phyloP scores from a whole-genome alignment of 805 yeast species.

The Torulaspora indica region DNA sequence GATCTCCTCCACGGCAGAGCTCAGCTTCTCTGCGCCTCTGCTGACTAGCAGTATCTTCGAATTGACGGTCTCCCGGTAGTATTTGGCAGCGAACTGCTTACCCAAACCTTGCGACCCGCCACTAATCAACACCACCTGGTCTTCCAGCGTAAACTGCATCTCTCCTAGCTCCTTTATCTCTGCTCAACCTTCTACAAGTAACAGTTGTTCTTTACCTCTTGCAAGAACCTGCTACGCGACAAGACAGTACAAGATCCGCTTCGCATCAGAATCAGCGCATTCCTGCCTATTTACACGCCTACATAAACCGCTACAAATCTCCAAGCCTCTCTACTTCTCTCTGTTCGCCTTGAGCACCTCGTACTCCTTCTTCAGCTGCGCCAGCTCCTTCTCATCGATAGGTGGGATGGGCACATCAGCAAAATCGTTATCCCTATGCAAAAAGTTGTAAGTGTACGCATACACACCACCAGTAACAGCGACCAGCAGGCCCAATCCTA shows the following conservation, averaged over 20 bases:
- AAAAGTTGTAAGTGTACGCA: conserved; percentile 56
- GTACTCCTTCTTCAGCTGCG: conserved; percentile 66
- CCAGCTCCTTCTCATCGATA: conserved; percentile 69
- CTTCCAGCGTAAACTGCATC: conserved; percentile 34
- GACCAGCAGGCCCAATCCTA: conserved; percentile 52
- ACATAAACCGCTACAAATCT: neutral
- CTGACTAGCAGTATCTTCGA: conserved; percentile 74
- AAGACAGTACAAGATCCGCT: too few relatives aligned
- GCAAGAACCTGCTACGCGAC: neutral
- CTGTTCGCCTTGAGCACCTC: conserved; percentile 39
- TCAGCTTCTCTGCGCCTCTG: conserved; percentile 60
- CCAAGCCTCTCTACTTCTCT: conserved; percentile 2
- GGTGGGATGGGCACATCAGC: conserved; percentile 94
- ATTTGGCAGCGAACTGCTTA: conserved; percentile 60
- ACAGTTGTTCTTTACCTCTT: neutral
- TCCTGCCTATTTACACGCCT: conserved; percentile 2
- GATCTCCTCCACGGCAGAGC: conserved; percentile 46
- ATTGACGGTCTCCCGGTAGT: conserved; percentile 42
- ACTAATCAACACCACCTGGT: conserved; percentile 63
- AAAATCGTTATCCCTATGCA: conserved; percentile 71
- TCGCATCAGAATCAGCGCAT: neutral
- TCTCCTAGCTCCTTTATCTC: neutral
- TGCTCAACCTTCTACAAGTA: neutral
- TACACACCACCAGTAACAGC: conserved; percentile 68
- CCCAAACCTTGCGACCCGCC: conserved; percentile 98